phyloP scores from a whole-genome alignment of 768 basidiomycete genomes.

The Boletus rubescentipes region DNA sequence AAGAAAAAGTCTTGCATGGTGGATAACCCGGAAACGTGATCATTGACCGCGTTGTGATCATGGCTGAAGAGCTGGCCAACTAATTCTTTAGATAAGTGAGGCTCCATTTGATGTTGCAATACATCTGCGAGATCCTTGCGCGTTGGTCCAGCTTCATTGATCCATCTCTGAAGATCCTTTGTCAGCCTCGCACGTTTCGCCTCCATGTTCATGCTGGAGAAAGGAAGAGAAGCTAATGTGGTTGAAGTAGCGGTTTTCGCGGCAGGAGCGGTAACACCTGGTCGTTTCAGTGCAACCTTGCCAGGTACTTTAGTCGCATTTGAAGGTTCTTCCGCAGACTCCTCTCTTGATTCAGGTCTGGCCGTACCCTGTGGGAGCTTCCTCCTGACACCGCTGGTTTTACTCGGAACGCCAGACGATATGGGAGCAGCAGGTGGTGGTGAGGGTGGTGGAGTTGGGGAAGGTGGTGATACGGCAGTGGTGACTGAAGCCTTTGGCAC shows the following conservation, averaged over 20 bases:
- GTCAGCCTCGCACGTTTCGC: conserved; percentile 63
- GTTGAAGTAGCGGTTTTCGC: conserved; percentile 36
- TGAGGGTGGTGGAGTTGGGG: conserved; percentile 44
- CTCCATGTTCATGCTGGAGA: conserved; percentile 31
- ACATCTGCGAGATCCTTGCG: conserved; percentile 85
- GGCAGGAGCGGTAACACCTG: conserved; percentile 33
- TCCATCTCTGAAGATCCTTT: conserved; percentile 80
- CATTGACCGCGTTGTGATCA: conserved; percentile 94
- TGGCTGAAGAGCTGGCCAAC: conserved; percentile 84
- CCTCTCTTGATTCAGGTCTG: conserved; percentile 46
- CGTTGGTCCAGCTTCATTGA: conserved; percentile 81
- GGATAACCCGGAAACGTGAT: conserved; percentile 77
- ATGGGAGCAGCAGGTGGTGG: conserved; percentile 41
- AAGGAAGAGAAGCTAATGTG: conserved; percentile 35
- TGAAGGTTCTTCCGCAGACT: conserved; percentile 35
- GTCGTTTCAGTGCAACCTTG: conserved; percentile 47
- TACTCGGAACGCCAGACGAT: conserved; percentile 33
- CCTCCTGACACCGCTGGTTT: conserved; percentile 65
- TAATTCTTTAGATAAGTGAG: conserved; percentile 73
- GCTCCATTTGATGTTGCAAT: conserved; percentile 90
- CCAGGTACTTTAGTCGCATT: conserved; percentile 33
- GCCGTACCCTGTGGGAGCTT: conserved; percentile 63
- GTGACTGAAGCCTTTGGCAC: conserved; percentile 21
- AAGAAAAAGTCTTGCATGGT: conserved; percentile 75
- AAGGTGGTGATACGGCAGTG: conserved; percentile 24